Conservation (phyloP, 2,329 filamentous ascomycete species). For the Ophiocordyceps australis region DNA sequence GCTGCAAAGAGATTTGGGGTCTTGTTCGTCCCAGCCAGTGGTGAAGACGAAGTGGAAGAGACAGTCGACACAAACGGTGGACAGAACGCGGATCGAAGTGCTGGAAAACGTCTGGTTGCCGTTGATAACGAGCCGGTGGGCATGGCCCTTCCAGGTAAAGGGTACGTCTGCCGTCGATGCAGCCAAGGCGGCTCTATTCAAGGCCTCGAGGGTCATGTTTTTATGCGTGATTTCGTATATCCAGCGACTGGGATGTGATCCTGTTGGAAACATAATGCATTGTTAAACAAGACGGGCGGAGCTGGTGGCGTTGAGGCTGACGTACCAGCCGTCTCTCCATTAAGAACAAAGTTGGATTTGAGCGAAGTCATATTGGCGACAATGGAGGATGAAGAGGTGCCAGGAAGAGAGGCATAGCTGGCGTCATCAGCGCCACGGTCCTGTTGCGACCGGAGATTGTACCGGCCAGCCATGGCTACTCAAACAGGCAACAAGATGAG, state of each 20-base stretch:
- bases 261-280: slow-evolving; percentile 4
- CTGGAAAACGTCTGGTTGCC: slow-evolving; percentile 18
- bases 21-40: slow-evolving; percentile 12
- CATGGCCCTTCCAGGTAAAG: slow-evolving; percentile 14
- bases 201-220: slow-evolving; percentile 16
- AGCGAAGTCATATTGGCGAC: slow-evolving; percentile 13
- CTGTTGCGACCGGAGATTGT: slow-evolving; percentile 9
- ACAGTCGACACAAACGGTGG: slow-evolving; percentile 20
- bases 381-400: slow-evolving; percentile 10
- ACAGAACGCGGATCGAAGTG: slow-evolving; percentile 10
- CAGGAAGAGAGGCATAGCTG: slow-evolving; percentile 14
- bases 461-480: slow-evolving; percentile 15
- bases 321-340: slow-evolving; percentile 11
- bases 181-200: slow-evolving; percentile 11
- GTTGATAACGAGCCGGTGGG: slow-evolving; percentile 18
- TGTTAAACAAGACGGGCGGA: not conserved
- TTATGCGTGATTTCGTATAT: slow-evolving; percentile 20
- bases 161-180: slow-evolving; percentile 12
- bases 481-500: too few relatives aligned
- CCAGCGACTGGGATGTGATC: slow-evolving; percentile 21
- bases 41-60: slow-evolving; percentile 22
- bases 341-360: slow-evolving; percentile 11
- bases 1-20: slow-evolving; percentile 12
- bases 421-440: slow-evolving; percentile 9
- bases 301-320: not conserved